Percentiles rank a stretch among this genome's conserved stretches.
Evolutionary conservation across 192 early-diverging fungal species (phyloP).

Genomic region (Mortierella alpina): DNA sequence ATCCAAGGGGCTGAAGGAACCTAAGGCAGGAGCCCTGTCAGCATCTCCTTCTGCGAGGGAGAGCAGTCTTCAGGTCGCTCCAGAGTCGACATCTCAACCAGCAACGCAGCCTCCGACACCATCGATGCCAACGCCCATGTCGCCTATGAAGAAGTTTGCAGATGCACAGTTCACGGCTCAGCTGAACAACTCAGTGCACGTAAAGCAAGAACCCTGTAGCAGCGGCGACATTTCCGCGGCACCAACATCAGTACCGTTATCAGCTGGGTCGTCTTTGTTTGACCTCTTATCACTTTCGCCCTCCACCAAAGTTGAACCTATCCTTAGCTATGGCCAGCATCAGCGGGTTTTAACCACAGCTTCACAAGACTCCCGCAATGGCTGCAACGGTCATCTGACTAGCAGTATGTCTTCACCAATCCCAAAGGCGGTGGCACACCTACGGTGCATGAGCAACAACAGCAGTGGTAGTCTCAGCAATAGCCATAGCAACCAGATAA

Average conservation of each 20-base stretch:
- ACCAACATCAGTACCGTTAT: neutral
- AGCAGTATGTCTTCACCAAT: neutral
- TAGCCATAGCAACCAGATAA: neutral
- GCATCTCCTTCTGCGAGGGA: neutral
- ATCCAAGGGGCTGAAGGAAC: constrained; percentile 1
- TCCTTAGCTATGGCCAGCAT: neutral
- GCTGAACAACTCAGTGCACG: neutral
- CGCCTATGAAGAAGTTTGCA: constrained; percentile 10
- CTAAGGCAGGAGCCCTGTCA: neutral
- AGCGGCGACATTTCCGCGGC: neutral
- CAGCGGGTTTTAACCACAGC: constrained; percentile 6
- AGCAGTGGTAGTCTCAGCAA: neutral
- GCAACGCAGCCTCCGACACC: constrained; percentile 1
- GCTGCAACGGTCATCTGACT: neutral
- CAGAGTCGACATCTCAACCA: neutral
- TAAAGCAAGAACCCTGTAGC: constrained; percentile 3
- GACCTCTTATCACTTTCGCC: constrained; percentile 4
- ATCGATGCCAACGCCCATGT: constrained; percentile 9
- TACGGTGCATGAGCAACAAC: constrained; percentile 14
- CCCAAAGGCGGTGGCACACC: constrained; percentile 6
- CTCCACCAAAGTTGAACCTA: neutral
- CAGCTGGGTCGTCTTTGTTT: neutral
- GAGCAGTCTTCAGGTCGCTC: neutral
- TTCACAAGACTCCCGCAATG: constrained; percentile 8
- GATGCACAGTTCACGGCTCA: neutral